Evolutionary conservation across 2,329 filamentous ascomycete genomes (phyloP).

Genomic region (Colletotrichum gloeosporioides): DNA sequence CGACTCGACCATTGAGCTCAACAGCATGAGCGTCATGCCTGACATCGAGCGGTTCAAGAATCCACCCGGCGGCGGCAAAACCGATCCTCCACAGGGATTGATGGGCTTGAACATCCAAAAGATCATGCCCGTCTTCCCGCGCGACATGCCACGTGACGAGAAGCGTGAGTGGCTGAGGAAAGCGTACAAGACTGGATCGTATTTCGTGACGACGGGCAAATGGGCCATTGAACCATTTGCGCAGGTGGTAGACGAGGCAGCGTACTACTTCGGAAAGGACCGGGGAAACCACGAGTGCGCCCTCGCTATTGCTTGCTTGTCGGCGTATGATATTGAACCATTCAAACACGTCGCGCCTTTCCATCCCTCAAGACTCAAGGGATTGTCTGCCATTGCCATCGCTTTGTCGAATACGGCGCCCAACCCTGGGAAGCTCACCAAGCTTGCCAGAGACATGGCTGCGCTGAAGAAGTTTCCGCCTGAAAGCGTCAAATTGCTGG

Average conservation of each 20-base stretch:
- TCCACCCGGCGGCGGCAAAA: background rate
- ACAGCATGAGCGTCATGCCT: slow-evolving; percentile 49
- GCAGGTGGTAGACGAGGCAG: slow-evolving; percentile 48
- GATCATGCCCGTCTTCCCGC: background rate
- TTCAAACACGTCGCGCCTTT: slow-evolving; percentile 57
- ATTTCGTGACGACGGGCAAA: slow-evolving; percentile 39
- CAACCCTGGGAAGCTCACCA: slow-evolving; percentile 33
- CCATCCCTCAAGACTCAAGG: slow-evolving; percentile 54
- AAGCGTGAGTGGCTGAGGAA: slow-evolving; percentile 31
- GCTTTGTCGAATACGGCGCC: slow-evolving; percentile 56
- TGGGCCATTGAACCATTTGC: slow-evolving; percentile 58
- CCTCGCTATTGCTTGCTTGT: slow-evolving; percentile 53
- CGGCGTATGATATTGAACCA: slow-evolving; percentile 53
- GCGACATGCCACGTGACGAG: background rate
- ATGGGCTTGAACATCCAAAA: background rate
- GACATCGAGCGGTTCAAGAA: slow-evolving; percentile 31
- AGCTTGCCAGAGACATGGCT: slow-evolving; percentile 28
- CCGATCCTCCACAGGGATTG: background rate
- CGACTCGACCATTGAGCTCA: slow-evolving; percentile 47
- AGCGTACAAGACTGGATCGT: slow-evolving; percentile 42
- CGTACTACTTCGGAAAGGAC: slow-evolving; percentile 47
- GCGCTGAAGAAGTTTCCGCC: slow-evolving; percentile 3
- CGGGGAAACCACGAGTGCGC: slow-evolving; percentile 45
- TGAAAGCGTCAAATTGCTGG: background rate
- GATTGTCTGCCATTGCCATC: slow-evolving; percentile 56